Percentiles rank a stretch among this genome's conserved stretches.
Evolutionary conservation across 805 yeast genomes (phyloP).

Genomic region (Barnettozyma botsteinii): DNA sequence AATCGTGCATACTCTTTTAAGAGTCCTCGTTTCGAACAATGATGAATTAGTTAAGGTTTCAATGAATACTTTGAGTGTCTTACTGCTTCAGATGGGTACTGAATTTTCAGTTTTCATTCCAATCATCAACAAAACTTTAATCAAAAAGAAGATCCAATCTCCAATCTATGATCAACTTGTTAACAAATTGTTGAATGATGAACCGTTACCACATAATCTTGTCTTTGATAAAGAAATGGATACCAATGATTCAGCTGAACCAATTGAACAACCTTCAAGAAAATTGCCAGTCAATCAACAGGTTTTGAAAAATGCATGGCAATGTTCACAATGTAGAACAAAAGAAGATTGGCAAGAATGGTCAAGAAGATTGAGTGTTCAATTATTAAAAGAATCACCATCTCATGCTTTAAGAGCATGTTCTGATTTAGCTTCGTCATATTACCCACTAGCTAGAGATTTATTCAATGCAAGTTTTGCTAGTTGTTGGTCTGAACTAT

Average conservation of each 20-base stretch:
- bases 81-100: constrained; percentile 73
- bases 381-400: constrained; percentile 84
- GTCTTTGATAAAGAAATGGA: constrained; percentile 58
- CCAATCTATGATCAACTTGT: constrained; percentile 78
- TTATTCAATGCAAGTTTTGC: constrained; percentile 92
- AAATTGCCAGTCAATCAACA: constrained; percentile 68
- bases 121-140: constrained; percentile 60
- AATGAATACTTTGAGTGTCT: constrained; percentile 72
- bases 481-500: constrained; percentile 90
- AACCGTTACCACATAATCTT: constrained; percentile 75
- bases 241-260: constrained; percentile 31
- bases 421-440: constrained; percentile 79
- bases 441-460: constrained; percentile 83
- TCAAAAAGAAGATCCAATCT: constrained; percentile 60
- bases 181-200: constrained; percentile 70
- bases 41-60: constrained; percentile 61
- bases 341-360: constrained; percentile 98
- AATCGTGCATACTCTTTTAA: constrained; percentile 76
- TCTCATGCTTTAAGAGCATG: constrained; percentile 93
- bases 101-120: constrained; percentile 87
- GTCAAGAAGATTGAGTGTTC: constrained; percentile 83
- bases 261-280: constrained; percentile 62
- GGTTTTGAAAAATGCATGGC: constrained; percentile 80
- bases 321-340: constrained; percentile 79
- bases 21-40: constrained; percentile 49